A percentile compares a stretch with the other conserved stretches of the same genome.
phyloP scores from a whole-genome alignment of 441 rosid species.

The Biscutella auriculata region DNA sequence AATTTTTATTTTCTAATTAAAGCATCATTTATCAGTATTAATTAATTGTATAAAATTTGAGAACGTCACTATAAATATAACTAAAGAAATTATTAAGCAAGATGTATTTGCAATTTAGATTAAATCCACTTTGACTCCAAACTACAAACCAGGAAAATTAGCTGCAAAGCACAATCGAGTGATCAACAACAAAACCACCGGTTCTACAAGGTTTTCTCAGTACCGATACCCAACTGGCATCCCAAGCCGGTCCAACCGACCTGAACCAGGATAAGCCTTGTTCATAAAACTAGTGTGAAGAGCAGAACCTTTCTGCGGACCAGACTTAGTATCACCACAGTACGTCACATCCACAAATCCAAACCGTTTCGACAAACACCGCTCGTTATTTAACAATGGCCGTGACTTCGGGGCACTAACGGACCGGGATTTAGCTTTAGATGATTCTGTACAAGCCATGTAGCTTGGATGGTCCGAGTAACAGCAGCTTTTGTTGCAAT shows the following conservation, averaged over 20 bases:
- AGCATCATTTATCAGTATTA: no score
- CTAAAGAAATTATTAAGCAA: constrained; percentile 1
- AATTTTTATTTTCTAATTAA: no score
- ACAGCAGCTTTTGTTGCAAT: constrained; percentile 47
- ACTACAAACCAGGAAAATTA: constrained; percentile 11
- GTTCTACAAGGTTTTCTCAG: constrained; percentile 16
- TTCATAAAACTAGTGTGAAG: constrained; percentile 48
- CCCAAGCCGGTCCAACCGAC: constrained; percentile 75
- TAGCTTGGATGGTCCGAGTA: constrained; percentile 67
- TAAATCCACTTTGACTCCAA: constrained; percentile 4
- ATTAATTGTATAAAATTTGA: no score
- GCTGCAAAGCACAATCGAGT: not conserved
- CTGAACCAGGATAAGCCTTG: constrained; percentile 90
- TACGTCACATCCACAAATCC: constrained; percentile 24
- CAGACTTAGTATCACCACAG: constrained; percentile 32
- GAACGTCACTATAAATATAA: no score
- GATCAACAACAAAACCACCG: constrained; percentile 8
- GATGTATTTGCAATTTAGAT: constrained; percentile 10
- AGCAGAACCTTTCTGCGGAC: constrained; percentile 38
- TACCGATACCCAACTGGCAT: constrained; percentile 59
- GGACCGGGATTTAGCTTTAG: constrained; percentile 70
- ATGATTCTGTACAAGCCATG: constrained; percentile 84
- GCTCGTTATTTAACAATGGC: constrained; percentile 38
- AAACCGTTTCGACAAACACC: constrained; percentile 57
- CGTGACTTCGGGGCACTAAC: constrained; percentile 79